Percentiles rank a stretch among this genome's conserved stretches.
phyloP scores from a whole-genome alignment of 208 protist species.

The Porcisia hertigi region DNA sequence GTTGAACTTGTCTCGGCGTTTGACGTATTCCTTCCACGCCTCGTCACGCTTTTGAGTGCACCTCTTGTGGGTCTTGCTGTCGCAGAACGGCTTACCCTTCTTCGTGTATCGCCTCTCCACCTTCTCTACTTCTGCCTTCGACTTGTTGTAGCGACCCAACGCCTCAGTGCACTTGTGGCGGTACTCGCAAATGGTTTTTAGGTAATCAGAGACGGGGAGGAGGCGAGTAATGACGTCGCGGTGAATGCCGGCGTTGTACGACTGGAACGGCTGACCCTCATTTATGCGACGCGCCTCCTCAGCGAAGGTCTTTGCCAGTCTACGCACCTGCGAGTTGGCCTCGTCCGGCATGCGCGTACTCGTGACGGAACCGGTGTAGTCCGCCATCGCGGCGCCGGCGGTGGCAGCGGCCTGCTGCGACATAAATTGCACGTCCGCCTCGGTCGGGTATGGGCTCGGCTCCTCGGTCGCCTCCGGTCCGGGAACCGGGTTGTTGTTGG shows the following conservation, averaged over 20 bases:
- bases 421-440: constrained; percentile 34
- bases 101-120: constrained; percentile 59
- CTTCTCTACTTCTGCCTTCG: constrained; percentile 63
- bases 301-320: constrained; percentile 52
- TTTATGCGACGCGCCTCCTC: constrained; percentile 54
- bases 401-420: constrained; percentile 4
- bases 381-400: background rate
- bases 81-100: constrained; percentile 64
- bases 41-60: constrained; percentile 50
- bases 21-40: constrained; percentile 40
- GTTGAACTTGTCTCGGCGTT: constrained; percentile 47
- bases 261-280: constrained; percentile 56
- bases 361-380: constrained; percentile 34
- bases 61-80: constrained; percentile 65
- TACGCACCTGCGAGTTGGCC: constrained; percentile 45
- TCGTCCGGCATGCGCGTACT: constrained; percentile 47
- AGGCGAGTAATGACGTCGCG: constrained; percentile 61
- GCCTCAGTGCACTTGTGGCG: constrained; percentile 38
- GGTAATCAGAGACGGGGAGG: constrained; percentile 52
- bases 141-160: constrained; percentile 45
- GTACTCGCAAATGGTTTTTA: constrained; percentile 36
- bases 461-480: constrained; percentile 13
- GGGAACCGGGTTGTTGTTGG: constrained; percentile 28
- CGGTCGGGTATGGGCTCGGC: constrained; percentile 34
- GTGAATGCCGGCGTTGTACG: constrained; percentile 66